A percentile compares a stretch with the other conserved stretches of the same genome.
Conservation (phyloP, 768 basidiomycete genomes). For the Boletus tomentosulus region DNA sequence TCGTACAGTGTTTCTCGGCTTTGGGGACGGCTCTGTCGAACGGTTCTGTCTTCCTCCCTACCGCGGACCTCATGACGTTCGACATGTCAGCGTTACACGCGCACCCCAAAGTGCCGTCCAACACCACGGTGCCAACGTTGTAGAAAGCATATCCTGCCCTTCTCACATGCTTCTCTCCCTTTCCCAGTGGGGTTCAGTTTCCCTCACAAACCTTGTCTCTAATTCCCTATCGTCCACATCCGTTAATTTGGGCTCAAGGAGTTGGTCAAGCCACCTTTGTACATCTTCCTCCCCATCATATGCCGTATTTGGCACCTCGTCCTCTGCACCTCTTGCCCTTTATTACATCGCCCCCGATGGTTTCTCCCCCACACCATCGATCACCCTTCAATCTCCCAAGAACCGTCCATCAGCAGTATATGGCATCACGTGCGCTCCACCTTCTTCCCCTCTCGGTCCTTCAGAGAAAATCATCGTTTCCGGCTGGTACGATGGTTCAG, state of each 20-base stretch:
- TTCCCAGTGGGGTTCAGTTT: constrained; percentile 51
- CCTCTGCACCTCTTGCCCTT: constrained; percentile 51
- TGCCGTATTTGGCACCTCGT: constrained; percentile 65
- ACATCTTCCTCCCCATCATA: constrained; percentile 50
- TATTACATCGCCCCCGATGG: constrained; percentile 47
- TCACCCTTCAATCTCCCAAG: constrained; percentile 42
- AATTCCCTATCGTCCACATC: constrained; percentile 20
- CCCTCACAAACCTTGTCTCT: constrained; percentile 31
- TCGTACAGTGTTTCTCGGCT: constrained; percentile 50
- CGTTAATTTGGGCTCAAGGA: constrained; percentile 47
- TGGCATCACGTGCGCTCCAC: constrained; percentile 58
- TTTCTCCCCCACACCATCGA: constrained; percentile 45
- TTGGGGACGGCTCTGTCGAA: constrained; percentile 56
- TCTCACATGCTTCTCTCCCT: constrained; percentile 48
- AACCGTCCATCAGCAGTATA: constrained; percentile 58
- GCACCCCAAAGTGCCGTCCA: constrained; percentile 22
- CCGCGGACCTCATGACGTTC: constrained; percentile 3
- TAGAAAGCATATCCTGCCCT: constrained; percentile 55
- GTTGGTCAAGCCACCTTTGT: constrained; percentile 63
- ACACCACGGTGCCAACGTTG: constrained; percentile 41
- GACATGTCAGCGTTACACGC: constrained; percentile 20
- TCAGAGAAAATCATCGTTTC: constrained; percentile 70
- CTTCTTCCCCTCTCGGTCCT: constrained; percentile 61
- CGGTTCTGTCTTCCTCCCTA: constrained; percentile 36
- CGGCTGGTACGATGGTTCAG: constrained; percentile 79